Conservation (phyloP, 2,329 filamentous ascomycete species). For the Conoideocrella luteorostrata region DNA sequence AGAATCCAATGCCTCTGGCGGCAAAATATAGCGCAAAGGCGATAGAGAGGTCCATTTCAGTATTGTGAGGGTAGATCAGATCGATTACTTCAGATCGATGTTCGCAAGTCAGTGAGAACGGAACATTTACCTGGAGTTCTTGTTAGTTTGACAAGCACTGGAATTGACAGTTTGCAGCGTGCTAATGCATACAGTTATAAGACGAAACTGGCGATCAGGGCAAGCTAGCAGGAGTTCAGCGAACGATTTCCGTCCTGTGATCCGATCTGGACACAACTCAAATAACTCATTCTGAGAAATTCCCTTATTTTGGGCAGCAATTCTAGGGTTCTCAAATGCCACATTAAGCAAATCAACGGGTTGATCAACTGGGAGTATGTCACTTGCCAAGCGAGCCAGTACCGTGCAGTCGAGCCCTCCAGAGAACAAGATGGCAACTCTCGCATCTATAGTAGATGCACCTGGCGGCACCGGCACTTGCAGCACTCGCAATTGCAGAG, state of each 20-base stretch:
- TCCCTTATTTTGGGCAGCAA: slow-evolving; percentile 47
- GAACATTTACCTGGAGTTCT: slow-evolving; percentile 60
- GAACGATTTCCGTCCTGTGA: slow-evolving; percentile 76
- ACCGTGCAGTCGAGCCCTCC: slow-evolving; percentile 91
- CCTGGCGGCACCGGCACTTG: slow-evolving; percentile 55
- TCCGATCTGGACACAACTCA: slow-evolving; percentile 82
- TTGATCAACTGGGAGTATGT: slow-evolving; percentile 62
- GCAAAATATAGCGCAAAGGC: slow-evolving; percentile 93
- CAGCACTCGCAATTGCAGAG: slow-evolving; percentile 58
- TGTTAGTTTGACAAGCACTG: background rate
- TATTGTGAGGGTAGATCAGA: slow-evolving; percentile 88
- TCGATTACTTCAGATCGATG: slow-evolving; percentile 65
- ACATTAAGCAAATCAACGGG: slow-evolving; percentile 88
- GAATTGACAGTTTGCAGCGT: background rate
- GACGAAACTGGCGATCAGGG: slow-evolving; percentile 69
- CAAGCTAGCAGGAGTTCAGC: slow-evolving; percentile 67
- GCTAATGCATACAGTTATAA: slow-evolving; percentile 55
- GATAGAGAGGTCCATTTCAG: slow-evolving; percentile 98
- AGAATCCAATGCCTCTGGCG: slow-evolving; percentile 60
- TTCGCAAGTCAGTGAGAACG: slow-evolving; percentile 65
- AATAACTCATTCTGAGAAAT: slow-evolving; percentile 43
- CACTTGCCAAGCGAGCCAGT: slow-evolving; percentile 72
- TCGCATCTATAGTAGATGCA: slow-evolving; percentile 32
- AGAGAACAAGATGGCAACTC: slow-evolving; percentile 80
- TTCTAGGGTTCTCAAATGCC: slow-evolving; percentile 88